phyloP scores from a whole-genome alignment of 441 rosid species.

The Arabidopsis lyrata region DNA sequence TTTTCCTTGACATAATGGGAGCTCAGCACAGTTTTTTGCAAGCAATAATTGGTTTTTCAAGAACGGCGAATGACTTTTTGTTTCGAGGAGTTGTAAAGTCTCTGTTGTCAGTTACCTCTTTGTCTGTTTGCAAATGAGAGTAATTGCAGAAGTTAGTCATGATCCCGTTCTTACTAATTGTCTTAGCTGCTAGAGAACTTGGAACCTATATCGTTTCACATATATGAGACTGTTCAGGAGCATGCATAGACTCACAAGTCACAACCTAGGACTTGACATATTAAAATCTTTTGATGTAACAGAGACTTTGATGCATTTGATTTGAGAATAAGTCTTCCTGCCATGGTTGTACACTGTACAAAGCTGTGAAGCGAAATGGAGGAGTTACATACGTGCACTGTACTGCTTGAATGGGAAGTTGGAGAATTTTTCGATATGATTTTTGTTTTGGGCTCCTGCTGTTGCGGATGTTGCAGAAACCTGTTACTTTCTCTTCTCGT shows the following conservation, averaged over 20 bases:
- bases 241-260: not conserved
- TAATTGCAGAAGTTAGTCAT: not conserved
- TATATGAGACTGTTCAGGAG: not conserved
- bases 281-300: conserved; percentile 43
- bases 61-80: not conserved
- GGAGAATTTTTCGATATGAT: no score
- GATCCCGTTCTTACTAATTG: not conserved
- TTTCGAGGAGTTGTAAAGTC: not conserved
- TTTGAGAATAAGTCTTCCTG: conserved; percentile 90
- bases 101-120: not conserved
- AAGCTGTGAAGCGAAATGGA: conserved; percentile 77
- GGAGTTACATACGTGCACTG: conserved; percentile 94
- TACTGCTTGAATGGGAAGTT: conserved; percentile 94
- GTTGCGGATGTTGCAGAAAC: conserved; percentile 62
- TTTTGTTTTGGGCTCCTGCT: conserved; percentile 67
- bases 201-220: not conserved
- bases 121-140: not conserved
- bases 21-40: not conserved
- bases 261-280: conserved; percentile 22
- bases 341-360: conserved; percentile 73
- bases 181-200: not conserved
- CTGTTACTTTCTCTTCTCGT: conserved; percentile 10
- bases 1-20: not conserved
- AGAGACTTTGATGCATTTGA: conserved; percentile 98
- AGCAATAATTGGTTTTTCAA: not conserved